Base-by-base conservation (phyloP, 331 rosid species). In the Rosa hybrid region DNA sequence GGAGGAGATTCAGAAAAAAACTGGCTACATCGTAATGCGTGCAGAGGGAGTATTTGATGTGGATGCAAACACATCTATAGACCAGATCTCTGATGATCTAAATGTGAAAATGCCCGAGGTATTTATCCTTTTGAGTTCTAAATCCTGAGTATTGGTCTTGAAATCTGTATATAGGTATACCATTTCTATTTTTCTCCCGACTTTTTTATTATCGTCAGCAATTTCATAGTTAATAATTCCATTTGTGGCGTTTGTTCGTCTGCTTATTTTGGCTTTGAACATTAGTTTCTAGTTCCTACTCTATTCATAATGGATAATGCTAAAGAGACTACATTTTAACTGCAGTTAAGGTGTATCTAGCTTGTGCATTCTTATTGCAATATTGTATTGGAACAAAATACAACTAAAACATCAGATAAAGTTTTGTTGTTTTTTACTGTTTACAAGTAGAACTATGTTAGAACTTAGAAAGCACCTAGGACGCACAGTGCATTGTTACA, bases 1-100 rank as follows among this genome's bases (percentile, higher is more conserved):
- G 99, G 99, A 96, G 89, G 99, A 93, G 89, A 96, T 96, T 82
- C 97, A 96, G 87, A 96, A 93, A 69, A 96, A 93, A 88, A 96
- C 98, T 25, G 99, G 99, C 76, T 96, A 96, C 83, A 83, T 96
- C 64, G 98, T 96, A 82, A 96, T 96, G 97, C 94, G 97, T 74
- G 98, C 99, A 0, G 92, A 90, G 81, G 99, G 99, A 79, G 84
- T 96, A 64, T 96, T 86, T 77, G 99, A 96, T 34, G 99, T 96
- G 68, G 99, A 96, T 87, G 99, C 99, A 50, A 96, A 96, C 87
- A 96, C 99, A 13, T 89, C 99, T 71, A 96, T 92, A 49, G 94
- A 96, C 86, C 99, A 96, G 86, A 97, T 96, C 67, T 96, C 97
- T 42, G 99, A 93, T 85, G 99, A 96, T 86, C 88, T 96, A 83